Evolutionary conservation across 2,329 filamentous ascomycete genomes (phyloP), one percentile per base, ranked within the genome.

Genomic region (Aspergillus hiratsukae): DNA sequence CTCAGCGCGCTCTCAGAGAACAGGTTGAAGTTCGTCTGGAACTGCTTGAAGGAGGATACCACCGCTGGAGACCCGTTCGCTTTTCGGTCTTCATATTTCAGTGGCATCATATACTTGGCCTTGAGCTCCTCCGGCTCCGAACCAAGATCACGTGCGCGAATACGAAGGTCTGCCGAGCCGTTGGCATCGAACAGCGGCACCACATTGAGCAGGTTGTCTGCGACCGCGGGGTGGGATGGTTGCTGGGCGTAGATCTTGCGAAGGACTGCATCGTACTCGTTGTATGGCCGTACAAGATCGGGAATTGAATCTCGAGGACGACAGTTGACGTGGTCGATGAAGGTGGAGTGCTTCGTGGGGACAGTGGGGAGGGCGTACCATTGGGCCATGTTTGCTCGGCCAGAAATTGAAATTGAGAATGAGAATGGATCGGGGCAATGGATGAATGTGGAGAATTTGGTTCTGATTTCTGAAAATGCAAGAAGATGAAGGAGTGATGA

Each of bases 1-100:
- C 80, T 80, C 28, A 95, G 76, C 0, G 89, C 87, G 1, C 84
- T 88, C 72, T 96, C 91, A 1, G 87, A 91, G 69, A 96, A 96
- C 57, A 95, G 70, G 57, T 83, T 83, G 74, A 96, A 93, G 72
- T 94, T 93, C 50, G 83, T 82, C 68, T 86, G 85, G 64, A 94
- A 96, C 29, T 90, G 86, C 49, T 83, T 80, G 48, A 94, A 69
- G 11, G 81, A 81, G 25, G 79, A 69, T 0, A 92, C 89, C 3
- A 89, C 81, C 2, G 90, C 90, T 3, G 83, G 83, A 1, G 86
- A 82, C 4, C 83, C 87, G 67, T 84, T 75, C 0, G 77, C 65
- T 50, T 85, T 85, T 37, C 90, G 85, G 51, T 87, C 80, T 3
- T 84, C 77, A 0, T 64, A 54, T 19, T 65, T 59, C 41, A 76